Base-by-base conservation (phyloP, 805 yeast genomes). In the Jamesozyma piceae region DNA sequence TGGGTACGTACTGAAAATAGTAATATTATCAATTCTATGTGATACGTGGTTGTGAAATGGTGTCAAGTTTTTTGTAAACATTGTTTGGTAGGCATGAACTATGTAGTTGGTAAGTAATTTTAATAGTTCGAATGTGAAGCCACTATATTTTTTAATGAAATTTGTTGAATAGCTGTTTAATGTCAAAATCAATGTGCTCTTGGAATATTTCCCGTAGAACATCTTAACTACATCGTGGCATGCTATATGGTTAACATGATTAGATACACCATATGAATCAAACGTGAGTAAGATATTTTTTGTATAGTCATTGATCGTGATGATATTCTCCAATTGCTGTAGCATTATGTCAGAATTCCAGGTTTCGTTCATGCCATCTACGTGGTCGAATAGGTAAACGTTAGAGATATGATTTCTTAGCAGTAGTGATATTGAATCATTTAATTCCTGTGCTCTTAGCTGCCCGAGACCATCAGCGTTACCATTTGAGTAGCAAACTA, bases 191-290 rank as follows among this genome's bases (percentile, higher is more conserved):
- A 24, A 5, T 15, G 38, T 22, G 36, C 11, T 27, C 11, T 32
- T 21, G 8, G 19, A 10, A 20, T 40, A 17, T 5, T 19, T 17
- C 3, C 26, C 5, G 9, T 15, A 30, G 18, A 50, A 38, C 4
- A 50, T 58, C 26, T 49, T 47, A 11, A 71, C 73, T 2, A 82
- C 88, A 39, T 69, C 54, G 57, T 66, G 71, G 38, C 85, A 61
- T 1, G 89, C 72, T 21, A 67, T 75, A 61, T 92, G 98, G 62
- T 92, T 92, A n/a, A 84, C 74, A 63, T 92, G 98, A 38, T 72
- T 69, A 0, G 97, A 87, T 3, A 92, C 82, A 1, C 98, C 98
- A 18, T 54, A 39, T 30, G 72, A 71, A 64, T 92, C 98, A 61
- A 92, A 90, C 0, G 97, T 84, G 27, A 90, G 52, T 9, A 89